A percentile compares a stretch with the other conserved stretches of the same genome.
These are phyloP conservation scores for Prunus mongolica DNA, from an alignment of 306 rosid species.

Conservation along the genomic window DNA sequence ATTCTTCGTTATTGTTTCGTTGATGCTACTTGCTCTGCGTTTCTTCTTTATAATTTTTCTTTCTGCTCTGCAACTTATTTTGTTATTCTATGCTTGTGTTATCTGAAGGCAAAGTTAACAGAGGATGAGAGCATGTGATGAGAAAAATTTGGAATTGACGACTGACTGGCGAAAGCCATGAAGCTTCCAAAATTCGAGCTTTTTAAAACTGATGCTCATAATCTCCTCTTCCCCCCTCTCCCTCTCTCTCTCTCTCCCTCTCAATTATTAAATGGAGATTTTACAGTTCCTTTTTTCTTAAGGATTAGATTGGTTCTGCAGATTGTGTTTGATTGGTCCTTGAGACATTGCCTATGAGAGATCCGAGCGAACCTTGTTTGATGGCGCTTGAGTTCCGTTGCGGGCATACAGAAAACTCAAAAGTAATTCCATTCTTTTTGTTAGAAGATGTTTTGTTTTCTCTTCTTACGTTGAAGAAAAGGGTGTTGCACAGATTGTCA, in stretches of 20 bases:
- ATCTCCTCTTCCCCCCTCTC: neutral
- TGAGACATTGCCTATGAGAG: conserved; percentile 12
- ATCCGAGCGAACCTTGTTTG: neutral
- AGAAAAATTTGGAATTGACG: conserved; percentile 1
- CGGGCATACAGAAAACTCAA: conserved; percentile 2
- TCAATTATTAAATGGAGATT: neutral
- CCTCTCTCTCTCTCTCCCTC: neutral
- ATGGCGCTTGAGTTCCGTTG: conserved; percentile 13
- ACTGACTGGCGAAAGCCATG: conserved; percentile 15
- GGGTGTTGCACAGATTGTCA: neutral
- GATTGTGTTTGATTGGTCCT: too few relatives aligned
- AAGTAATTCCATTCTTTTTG: neutral
- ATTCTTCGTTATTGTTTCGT: too few relatives aligned
- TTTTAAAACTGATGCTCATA: conserved; percentile 19
- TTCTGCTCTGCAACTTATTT: too few relatives aligned
- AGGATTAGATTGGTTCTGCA: too few relatives aligned
- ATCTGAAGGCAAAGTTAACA: too few relatives aligned
- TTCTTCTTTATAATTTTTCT: too few relatives aligned
- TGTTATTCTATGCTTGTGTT: too few relatives aligned
- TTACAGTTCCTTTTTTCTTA: too few relatives aligned
- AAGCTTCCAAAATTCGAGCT: conserved; percentile 21
- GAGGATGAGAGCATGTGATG: conserved; percentile 7
- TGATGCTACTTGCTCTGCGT: too few relatives aligned
- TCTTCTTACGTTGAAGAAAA: neutral
- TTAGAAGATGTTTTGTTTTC: neutral